These are phyloP conservation scores for Suillus sp. DNA, from an alignment of 768 basidiomycete species.

Conservation along the genomic window DNA sequence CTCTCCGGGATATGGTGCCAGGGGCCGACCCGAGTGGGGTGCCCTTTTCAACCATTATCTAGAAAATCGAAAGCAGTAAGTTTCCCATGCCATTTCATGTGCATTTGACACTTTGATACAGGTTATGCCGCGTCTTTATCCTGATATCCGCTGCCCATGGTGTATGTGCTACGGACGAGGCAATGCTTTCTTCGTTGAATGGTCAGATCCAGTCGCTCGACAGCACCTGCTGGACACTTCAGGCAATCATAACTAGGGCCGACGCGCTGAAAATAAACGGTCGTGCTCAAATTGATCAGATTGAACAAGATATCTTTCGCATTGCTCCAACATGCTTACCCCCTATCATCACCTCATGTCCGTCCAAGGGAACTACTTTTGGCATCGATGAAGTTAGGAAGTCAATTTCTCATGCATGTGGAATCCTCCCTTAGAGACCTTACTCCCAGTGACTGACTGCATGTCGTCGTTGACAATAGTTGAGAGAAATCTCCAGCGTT, in stretches of 20 bases:
- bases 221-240: constrained; percentile 56
- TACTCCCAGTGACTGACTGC: not conserved
- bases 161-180: constrained; percentile 53
- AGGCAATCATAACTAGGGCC: constrained; percentile 73
- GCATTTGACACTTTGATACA: constrained; percentile 27
- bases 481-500: not conserved
- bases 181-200: constrained; percentile 61
- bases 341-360: constrained; percentile 59
- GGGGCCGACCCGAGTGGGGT: constrained; percentile 80
- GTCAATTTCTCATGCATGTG: constrained; percentile 65
- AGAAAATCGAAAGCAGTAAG: constrained; percentile 60
- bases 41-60: constrained; percentile 66
- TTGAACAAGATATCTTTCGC: constrained; percentile 55
- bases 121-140: constrained; percentile 71
- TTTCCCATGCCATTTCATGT: constrained; percentile 13
- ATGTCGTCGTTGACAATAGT: not conserved
- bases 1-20: constrained; percentile 76
- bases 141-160: constrained; percentile 70
- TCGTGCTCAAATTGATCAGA: constrained; percentile 38
- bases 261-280: constrained; percentile 50
- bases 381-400: constrained; percentile 59
- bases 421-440: constrained; percentile 26
- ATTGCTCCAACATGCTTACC: constrained; percentile 62
- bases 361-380: constrained; percentile 48
- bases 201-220: constrained; percentile 31